Evolutionary conservation across 129 eudicot species (phyloP).

Genomic region (Artemisia annua): DNA sequence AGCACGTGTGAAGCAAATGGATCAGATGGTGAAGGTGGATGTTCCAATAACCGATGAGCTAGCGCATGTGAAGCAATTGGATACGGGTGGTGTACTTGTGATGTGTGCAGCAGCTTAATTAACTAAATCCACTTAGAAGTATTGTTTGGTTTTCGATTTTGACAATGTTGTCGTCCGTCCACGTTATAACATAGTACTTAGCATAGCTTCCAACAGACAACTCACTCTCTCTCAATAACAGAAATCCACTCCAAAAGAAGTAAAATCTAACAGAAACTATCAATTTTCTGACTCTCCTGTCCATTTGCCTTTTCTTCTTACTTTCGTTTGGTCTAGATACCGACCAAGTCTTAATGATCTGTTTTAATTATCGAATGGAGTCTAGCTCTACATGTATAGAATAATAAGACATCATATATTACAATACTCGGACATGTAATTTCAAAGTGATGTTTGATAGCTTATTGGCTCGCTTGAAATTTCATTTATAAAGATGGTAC

Average conservation of each 20-base stretch:
- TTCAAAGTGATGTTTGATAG: too few relatives aligned
- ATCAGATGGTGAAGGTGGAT: too few relatives aligned
- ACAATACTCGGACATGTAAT: too few relatives aligned
- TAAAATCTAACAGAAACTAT: conserved; percentile 8
- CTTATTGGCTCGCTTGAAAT: too few relatives aligned
- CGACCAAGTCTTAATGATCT: neutral
- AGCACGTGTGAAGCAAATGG: too few relatives aligned
- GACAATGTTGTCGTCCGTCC: neutral
- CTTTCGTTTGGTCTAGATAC: neutral
- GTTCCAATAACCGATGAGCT: neutral
- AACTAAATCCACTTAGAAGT: neutral
- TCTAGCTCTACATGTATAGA: too few relatives aligned
- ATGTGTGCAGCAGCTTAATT: conserved; percentile 24
- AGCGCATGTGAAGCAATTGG: conserved; percentile 9
- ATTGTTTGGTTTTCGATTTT: conserved; percentile 11
- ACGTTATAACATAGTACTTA: neutral
- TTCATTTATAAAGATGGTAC: too few relatives aligned
- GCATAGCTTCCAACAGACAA: conserved; percentile 9
- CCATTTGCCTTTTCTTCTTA: neutral
- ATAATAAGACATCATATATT: too few relatives aligned
- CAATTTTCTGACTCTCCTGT: neutral
- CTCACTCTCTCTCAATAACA: conserved; percentile 28
- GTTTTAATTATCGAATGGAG: too few relatives aligned
- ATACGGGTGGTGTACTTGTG: conserved; percentile 16
- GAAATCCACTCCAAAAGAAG: conserved; percentile 22